A percentile compares a stretch with the other conserved stretches of the same genome.
These are phyloP conservation scores for Coniella vitis DNA, from an alignment of 2,329 filamentous ascomycete genomes.

Conservation along the genomic window DNA sequence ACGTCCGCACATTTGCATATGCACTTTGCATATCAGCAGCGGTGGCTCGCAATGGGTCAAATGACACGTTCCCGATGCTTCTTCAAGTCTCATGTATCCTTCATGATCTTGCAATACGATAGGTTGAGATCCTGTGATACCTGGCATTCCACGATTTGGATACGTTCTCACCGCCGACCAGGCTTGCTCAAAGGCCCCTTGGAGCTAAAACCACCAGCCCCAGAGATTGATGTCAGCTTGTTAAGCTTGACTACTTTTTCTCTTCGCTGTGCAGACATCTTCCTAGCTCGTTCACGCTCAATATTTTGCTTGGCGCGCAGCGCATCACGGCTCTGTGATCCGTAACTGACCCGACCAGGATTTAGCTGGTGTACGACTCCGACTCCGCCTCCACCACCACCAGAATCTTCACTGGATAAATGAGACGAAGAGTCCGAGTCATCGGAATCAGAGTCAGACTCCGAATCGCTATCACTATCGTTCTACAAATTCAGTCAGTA, in stretches of 20 bases:
- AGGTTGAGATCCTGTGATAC: no score
- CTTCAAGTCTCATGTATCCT: no score
- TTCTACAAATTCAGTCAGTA: conserved; percentile 8
- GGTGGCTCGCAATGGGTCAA: no score
- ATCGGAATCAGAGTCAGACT: conserved; percentile 14
- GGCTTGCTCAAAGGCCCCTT: not conserved
- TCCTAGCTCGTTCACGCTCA: conserved; percentile 39
- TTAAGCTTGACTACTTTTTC: conserved; percentile 64
- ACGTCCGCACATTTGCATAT: no score
- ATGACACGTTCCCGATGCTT: no score
- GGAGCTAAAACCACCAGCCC: conserved; percentile 20
- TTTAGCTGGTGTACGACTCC: no score
- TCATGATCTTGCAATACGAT: no score
- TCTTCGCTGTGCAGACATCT: conserved; percentile 51
- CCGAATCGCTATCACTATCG: conserved; percentile 3
- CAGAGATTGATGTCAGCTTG: conserved; percentile 54
- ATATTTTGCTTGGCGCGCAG: conserved; percentile 33
- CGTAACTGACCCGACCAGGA: conserved; percentile 8
- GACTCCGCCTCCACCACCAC: conserved; percentile 23
- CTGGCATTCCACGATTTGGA: no score
- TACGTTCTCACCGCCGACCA: conserved; percentile 1
- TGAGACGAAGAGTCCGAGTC: conserved; percentile 33
- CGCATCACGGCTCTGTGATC: conserved; percentile 8
- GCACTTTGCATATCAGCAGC: no score
- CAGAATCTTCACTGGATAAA: conserved; percentile 29